Conservation (phyloP, 2,329 filamentous ascomycete genomes). For the Magnaporthiopsis rhizophila region DNA sequence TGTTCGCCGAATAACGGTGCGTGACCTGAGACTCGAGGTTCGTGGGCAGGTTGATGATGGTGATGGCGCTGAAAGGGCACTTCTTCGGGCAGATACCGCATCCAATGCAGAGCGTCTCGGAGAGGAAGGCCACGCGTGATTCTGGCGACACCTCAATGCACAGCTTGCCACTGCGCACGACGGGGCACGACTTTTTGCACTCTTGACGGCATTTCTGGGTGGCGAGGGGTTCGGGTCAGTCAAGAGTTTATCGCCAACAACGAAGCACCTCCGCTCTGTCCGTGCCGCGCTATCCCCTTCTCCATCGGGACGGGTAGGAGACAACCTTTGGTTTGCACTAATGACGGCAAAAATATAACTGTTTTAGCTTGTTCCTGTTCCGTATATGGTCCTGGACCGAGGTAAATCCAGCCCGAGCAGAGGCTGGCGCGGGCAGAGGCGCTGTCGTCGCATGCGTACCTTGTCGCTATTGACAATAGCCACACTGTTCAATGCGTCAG, state of each 20-base stretch:
- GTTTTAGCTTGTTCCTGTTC: constrained; percentile 4
- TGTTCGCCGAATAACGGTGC: constrained; percentile 98
- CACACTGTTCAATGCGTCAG: constrained; percentile 53
- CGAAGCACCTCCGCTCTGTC: neutral
- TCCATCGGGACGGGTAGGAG: neutral
- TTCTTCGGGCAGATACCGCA: constrained; percentile 99
- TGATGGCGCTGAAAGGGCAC: constrained; percentile 96
- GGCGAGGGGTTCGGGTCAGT: neutral
- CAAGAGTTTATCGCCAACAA: neutral
- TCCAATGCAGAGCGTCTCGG: constrained; percentile 86
- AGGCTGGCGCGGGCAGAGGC: constrained; percentile 27
- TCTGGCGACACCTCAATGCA: constrained; percentile 83
- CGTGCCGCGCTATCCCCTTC: neutral
- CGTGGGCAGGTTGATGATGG: constrained; percentile 99
- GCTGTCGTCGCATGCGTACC: constrained; percentile 43
- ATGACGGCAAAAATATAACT: neutral
- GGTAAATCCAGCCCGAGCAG: neutral
- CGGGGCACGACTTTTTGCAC: constrained; percentile 97
- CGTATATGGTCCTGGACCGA: neutral
- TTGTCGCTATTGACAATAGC: constrained; percentile 99
- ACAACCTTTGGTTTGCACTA: constrained; percentile 79
- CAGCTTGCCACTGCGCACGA: constrained; percentile 87
- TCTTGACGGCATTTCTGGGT: constrained; percentile 91
- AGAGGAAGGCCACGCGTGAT: constrained; percentile 96
- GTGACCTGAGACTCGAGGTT: constrained; percentile 98